Evolutionary conservation across 2,329 filamentous ascomycete genomes (phyloP).

Genomic region (Achaetomium macrosporum): DNA sequence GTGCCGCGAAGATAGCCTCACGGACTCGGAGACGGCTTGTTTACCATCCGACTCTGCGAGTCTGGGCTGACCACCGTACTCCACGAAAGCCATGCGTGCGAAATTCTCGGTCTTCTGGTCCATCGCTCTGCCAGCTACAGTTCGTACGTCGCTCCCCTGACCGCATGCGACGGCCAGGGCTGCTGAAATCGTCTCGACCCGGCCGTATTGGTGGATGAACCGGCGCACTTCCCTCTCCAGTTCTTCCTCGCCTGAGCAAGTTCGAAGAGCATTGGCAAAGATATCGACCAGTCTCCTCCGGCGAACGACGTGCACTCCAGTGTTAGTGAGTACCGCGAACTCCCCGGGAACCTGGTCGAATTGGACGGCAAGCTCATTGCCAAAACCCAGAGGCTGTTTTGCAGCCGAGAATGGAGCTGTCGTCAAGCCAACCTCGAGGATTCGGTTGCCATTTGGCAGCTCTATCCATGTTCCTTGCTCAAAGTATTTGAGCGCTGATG

Average conservation of each 20-base stretch:
- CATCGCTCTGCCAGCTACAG: slow-evolving; percentile 68
- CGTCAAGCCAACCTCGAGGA: slow-evolving; percentile 73
- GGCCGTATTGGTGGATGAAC: slow-evolving; percentile 80
- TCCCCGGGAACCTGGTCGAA: slow-evolving; percentile 79
- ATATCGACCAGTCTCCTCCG: slow-evolving; percentile 83
- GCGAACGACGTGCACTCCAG: slow-evolving; percentile 79
- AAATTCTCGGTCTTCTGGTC: slow-evolving; percentile 83
- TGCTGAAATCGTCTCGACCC: slow-evolving; percentile 82
- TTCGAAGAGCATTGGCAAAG: slow-evolving; percentile 75
- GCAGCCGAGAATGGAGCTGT: slow-evolving; percentile 67
- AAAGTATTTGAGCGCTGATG: slow-evolving; percentile 55
- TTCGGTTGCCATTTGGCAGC: slow-evolving; percentile 56
- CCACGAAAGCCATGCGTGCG: slow-evolving; percentile 82
- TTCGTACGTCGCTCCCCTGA: slow-evolving; percentile 69
- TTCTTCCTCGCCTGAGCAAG: slow-evolving; percentile 63
- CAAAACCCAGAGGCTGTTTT: slow-evolving; percentile 68
- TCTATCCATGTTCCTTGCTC: slow-evolving; percentile 79
- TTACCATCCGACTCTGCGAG: slow-evolving; percentile 72
- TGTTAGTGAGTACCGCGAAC: slow-evolving; percentile 86
- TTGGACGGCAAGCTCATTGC: slow-evolving; percentile 94
- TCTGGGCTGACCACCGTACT: slow-evolving; percentile 82
- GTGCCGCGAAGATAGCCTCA: slow-evolving; percentile 82
- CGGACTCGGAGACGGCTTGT: slow-evolving; percentile 69
- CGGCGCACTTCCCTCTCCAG: slow-evolving; percentile 75
- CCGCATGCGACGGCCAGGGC: slow-evolving; percentile 92